Base-by-base conservation (phyloP, 306 rosid genomes). In the Astragalus glycyphyllos region DNA sequence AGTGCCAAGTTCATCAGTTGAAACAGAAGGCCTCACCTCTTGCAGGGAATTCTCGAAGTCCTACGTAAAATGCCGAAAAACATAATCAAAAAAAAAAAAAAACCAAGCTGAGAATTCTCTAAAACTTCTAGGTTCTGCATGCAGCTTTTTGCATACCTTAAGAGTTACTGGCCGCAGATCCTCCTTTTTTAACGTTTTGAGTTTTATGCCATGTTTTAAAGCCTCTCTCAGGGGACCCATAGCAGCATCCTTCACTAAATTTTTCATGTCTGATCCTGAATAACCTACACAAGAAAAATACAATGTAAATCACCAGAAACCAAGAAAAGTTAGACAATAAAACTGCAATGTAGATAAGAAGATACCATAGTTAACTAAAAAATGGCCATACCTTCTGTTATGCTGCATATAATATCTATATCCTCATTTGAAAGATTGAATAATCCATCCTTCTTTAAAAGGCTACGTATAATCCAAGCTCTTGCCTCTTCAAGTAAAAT, bases 211-310 rank as follows among this genome's bases (percentile, higher is more conserved):
- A 78, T 81, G 88, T 46, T 26, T 81, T 49, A 94, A 62, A 76
- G 91, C 95, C 69, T 94, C 80, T 75, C 99, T 87, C n/a, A 94
- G 82, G 51, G 99, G 99, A 54, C 99, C 99, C 97, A 94, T 84
- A 20, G 96, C 87, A 58, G 99, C 97, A 71, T 91, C 96, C 72
- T 89, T 89, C 76, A 91, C 99, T 4, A 94, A 86, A 77, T 94
- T 94, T 66, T 87, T 86, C 99, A 94, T 89, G 88, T 94, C 97
- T 47, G 99, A 94, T 73, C 97, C 97, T 8, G 96, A 94, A 76
- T 94, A 94, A 31, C 99, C 96, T 89, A 78, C 32, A 78, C 3
- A 86, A 16, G 7, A 15, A 44, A 71, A 40, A 62, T 37, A 20
- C 46, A 48, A 53, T 78, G 59, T 16, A 32, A n/a, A n/a, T n/a